A percentile compares a stretch with the other conserved stretches of the same genome.
These are phyloP conservation scores for Tuctoria greenei DNA, from an alignment of 176 grass and related monocot species.

Conservation along the genomic window DNA sequence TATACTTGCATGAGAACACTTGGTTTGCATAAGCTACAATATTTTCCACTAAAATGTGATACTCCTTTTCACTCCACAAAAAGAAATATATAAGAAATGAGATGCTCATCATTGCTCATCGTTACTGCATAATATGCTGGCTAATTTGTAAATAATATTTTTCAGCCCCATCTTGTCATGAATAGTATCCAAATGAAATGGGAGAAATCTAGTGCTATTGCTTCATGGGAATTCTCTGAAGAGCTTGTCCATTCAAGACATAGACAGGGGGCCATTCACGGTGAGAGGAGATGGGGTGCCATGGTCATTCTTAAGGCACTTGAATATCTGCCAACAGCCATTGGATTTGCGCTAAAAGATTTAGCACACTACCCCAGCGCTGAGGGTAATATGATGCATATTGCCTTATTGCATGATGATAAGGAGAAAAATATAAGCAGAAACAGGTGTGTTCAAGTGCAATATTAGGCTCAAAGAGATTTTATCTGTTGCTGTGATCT, in stretches of 20 bases:
- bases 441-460: constrained; percentile 53
- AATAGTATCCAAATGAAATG: constrained; percentile 73
- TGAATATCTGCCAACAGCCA: constrained; percentile 52
- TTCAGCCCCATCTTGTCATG: constrained; percentile 84
- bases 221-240: constrained; percentile 79
- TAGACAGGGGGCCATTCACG: constrained; percentile 33
- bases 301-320: constrained; percentile 87
- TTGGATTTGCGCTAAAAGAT: constrained; percentile 66
- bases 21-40: constrained; percentile 8
- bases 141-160: constrained; percentile 39
- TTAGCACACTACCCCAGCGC: constrained; percentile 20
- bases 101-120: not conserved
- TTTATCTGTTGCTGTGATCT: constrained; percentile 20
- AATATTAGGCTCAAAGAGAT: not conserved
- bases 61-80: not conserved
- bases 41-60: not conserved
- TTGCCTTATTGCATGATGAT: constrained; percentile 75
- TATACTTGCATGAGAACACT: not conserved
- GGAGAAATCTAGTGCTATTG: constrained; percentile 57
- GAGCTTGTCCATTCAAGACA: constrained; percentile 43
- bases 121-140: constrained; percentile 5
- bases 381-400: constrained; percentile 85
- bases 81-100: not conserved
- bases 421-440: constrained; percentile 60
- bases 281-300: constrained; percentile 66